Base-by-base conservation (phyloP, 2,329 filamentous ascomycete genomes). In the Leptographium radiaticola region DNA sequence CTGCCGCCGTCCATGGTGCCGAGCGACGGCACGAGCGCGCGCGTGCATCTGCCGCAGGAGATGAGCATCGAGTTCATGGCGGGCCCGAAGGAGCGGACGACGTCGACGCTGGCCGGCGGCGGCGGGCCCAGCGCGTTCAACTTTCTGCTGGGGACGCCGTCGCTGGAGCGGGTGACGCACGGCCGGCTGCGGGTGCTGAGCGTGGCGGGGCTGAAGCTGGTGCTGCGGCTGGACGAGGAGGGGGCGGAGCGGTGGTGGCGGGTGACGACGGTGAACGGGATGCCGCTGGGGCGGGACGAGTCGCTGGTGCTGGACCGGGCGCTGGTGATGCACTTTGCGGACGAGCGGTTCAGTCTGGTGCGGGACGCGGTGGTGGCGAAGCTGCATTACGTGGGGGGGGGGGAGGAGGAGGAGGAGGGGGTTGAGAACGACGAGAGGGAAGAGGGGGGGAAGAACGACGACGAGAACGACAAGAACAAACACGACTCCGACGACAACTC, bases 231-330 rank as follows among this genome's bases (percentile, higher is more conserved):
- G 33, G 84, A 87, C 62, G 72, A 75, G 0, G 70, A 70, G 25
- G 64, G 69, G 11, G 61, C 65, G 3, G 68, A 74, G 16, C 67
- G 75, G 11, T 67, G 70, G 31, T 89, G 86, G 75, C 77, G 84
- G 54, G 83, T 97, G 44, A 87, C 86, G 55, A 85, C 86, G 46
- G 83, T 95, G 57, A 89, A 88, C 44, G 87, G 86, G 60, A 78
- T 90, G 43, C 79, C 86, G 1, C 74, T 98, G 4, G 91, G 91
- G 5, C 84, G 86, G 49, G 89, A 97, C 63, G 91, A 97, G 68
- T 87, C 84, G 59, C 81, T 96, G 20, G 87, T 87, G 64, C 79
- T 97, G 58, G 77, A 85, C 48, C 81, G 86, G 30, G 82, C 89
- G 55, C 79, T 91, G 31, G 81, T 89, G 33, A 81, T 85, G 55